Evolutionary conservation across 1,284 basidiomycete species (phyloP).

Genomic region (Mycena sp.): DNA sequence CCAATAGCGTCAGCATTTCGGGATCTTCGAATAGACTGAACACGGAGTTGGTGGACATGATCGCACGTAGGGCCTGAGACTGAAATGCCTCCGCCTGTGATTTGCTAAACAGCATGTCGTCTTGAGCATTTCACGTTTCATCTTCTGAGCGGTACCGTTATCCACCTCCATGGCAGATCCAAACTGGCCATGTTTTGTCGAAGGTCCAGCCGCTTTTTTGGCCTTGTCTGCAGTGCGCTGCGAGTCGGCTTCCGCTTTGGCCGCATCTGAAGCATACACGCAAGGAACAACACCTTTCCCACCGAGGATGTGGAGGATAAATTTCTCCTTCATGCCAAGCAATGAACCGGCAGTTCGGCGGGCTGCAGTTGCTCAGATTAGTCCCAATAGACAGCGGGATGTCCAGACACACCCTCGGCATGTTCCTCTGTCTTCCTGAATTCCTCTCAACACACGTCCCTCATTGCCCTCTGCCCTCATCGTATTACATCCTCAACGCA

Average conservation of each 20-base stretch:
- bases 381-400: no score
- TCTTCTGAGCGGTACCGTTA: neutral
- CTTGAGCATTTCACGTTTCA: neutral
- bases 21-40: conserved; percentile 1
- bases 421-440: no score
- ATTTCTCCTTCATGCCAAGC: no score
- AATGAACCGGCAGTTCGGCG: no score
- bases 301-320: neutral
- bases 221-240: neutral
- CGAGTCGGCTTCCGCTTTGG: neutral
- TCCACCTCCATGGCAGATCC: neutral
- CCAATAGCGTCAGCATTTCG: neutral
- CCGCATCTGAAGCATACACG: neutral
- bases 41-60: neutral
- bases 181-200: neutral
- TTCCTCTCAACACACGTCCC: no score
- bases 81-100: neutral
- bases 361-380: no score
- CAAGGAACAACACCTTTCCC: neutral
- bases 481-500: no score
- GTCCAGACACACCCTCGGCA: no score
- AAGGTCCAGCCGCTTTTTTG: neutral
- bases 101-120: neutral
- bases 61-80: neutral
- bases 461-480: no score